phyloP scores from a whole-genome alignment of 2,329 filamentous ascomycete species.

The Xylaria sp. region DNA sequence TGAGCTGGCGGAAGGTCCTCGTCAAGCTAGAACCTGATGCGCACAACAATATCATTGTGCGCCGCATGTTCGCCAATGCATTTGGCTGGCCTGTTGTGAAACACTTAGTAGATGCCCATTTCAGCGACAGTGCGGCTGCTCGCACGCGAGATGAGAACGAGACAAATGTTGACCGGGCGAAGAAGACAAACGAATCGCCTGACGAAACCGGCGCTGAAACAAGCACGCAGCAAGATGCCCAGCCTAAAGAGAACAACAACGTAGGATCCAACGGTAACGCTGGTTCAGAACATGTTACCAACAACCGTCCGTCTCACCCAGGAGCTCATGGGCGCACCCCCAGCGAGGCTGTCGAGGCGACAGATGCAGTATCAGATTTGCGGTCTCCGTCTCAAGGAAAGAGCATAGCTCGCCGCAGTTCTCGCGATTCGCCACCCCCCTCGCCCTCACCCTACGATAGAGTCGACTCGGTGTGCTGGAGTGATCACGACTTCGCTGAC shows the following conservation, averaged over 20 bases:
- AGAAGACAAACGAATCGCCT: slow-evolving; percentile 57
- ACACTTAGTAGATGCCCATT: slow-evolving; percentile 93
- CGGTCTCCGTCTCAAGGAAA: slow-evolving; percentile 35
- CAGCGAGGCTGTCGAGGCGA: slow-evolving; percentile 43
- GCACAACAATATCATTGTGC: slow-evolving; percentile 97
- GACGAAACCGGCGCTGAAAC: slow-evolving; percentile 69
- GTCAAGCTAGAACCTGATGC: slow-evolving; percentile 95
- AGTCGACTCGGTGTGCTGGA: slow-evolving; percentile 65
- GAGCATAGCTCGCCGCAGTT: slow-evolving; percentile 27
- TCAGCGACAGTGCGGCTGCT: slow-evolving; percentile 72
- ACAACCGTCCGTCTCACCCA: background rate
- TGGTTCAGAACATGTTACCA: slow-evolving; percentile 1
- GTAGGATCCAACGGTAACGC: background rate
- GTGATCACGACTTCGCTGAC: slow-evolving; percentile 65
- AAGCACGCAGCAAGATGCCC: slow-evolving; percentile 41
- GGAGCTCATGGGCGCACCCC: slow-evolving; percentile 27
- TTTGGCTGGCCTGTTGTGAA: slow-evolving; percentile 97
- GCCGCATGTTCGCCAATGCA: slow-evolving; percentile 94
- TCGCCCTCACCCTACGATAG: slow-evolving; percentile 35
- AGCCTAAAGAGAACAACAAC: slow-evolving; percentile 25
- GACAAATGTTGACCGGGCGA: slow-evolving; percentile 68
- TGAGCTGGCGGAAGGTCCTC: slow-evolving; percentile 96
- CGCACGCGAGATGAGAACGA: slow-evolving; percentile 70
- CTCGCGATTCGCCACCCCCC: slow-evolving; percentile 30
- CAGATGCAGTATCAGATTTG: slow-evolving; percentile 51